Evolutionary conservation across 208 protist genomes (phyloP).

Genomic region (Giardia duodenalis): DNA sequence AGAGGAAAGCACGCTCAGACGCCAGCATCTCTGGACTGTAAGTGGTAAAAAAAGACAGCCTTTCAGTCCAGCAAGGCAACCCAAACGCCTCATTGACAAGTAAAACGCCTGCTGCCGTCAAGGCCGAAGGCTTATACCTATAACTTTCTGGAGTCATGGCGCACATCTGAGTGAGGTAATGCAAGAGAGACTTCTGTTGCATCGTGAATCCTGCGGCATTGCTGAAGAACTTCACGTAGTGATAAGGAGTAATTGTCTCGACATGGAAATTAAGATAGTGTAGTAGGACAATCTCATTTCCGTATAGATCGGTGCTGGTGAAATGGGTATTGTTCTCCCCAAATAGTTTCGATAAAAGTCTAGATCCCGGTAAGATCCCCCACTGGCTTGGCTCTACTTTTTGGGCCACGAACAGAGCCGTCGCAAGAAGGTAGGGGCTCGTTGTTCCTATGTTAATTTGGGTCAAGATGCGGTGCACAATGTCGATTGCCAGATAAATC

Average conservation of each 20-base stretch:
- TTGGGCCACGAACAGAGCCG: background rate
- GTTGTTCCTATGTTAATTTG: background rate
- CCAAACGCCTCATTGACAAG: background rate
- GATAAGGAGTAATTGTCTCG: background rate
- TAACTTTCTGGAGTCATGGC: background rate
- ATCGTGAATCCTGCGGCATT: background rate
- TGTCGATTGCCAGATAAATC: background rate
- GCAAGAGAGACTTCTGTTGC: background rate
- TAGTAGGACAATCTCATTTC: background rate
- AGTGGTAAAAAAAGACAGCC: background rate
- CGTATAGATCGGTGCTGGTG: background rate
- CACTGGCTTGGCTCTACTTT: background rate
- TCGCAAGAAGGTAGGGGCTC: background rate
- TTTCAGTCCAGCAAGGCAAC: background rate
- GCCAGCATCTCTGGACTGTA: background rate
- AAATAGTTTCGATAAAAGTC: background rate
- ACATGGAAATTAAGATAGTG: background rate
- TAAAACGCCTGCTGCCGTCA: background rate
- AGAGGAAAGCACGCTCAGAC: background rate
- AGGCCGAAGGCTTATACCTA: background rate
- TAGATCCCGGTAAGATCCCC: background rate
- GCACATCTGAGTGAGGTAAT: background rate
- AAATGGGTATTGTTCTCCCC: background rate
- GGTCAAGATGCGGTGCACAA: background rate
- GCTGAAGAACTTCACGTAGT: background rate